Percentiles rank a stretch among this genome's conserved stretches.
Conservation (phyloP, 371 early-diverging fungal genomes). For the Saksenaea vasiformis region DNA sequence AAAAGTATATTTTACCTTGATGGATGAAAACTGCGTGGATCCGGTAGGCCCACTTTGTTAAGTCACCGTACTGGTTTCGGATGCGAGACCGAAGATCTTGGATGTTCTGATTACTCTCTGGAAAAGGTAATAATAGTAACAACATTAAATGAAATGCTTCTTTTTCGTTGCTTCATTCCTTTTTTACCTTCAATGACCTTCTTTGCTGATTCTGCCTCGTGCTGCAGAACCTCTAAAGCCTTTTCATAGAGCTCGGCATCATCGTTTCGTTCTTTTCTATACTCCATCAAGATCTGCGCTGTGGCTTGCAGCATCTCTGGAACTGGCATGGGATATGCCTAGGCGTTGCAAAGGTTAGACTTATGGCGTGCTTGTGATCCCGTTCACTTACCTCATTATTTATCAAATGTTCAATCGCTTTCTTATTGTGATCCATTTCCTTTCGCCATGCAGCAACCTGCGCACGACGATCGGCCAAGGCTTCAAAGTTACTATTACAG, state of each 20-base stretch:
- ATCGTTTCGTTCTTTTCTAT: slow-evolving; percentile 7
- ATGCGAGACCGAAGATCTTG: slow-evolving; percentile 21
- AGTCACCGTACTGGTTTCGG: slow-evolving; percentile 37
- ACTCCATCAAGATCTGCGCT: slow-evolving; percentile 28
- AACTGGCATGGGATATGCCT: slow-evolving; percentile 39
- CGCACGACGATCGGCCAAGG: slow-evolving; percentile 28
- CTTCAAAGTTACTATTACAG: slow-evolving; percentile 39
- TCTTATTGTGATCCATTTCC: slow-evolving; percentile 28
- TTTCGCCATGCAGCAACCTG: slow-evolving; percentile 38
- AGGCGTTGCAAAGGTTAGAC: not conserved
- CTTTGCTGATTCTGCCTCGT: slow-evolving; percentile 20
- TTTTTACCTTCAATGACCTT: slow-evolving; percentile 24
- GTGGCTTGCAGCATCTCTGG: slow-evolving; percentile 47
- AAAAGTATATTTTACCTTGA: slow-evolving; percentile 36
- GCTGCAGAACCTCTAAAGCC: slow-evolving; percentile 23
- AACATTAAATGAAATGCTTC: not conserved
- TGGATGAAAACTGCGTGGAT: slow-evolving; percentile 77
- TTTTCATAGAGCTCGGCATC: slow-evolving; percentile 13
- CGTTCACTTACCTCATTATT: slow-evolving; percentile 29
- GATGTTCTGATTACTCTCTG: slow-evolving; percentile 16
- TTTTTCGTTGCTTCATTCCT: not conserved
- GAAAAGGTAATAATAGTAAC: not conserved
- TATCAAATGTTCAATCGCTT: slow-evolving; percentile 28
- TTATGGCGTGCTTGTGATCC: not conserved
- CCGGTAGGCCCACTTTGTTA: slow-evolving; percentile 46